phyloP scores from a whole-genome alignment of 2,329 filamentous ascomycete species.

The Simplicillium sp. region DNA sequence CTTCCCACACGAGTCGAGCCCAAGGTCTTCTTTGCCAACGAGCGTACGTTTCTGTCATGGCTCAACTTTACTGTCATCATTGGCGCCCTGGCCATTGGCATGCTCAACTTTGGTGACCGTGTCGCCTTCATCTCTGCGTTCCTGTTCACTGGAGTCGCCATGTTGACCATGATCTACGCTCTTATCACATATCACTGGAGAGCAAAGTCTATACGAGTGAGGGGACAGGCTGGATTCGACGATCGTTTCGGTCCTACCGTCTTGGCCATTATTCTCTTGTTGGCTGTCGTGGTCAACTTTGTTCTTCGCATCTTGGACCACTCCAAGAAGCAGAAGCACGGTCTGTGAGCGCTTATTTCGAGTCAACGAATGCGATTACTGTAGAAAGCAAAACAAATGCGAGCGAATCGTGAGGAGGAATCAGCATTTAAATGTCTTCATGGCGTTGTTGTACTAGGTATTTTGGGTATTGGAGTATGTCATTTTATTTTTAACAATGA shows the following conservation, averaged over 20 bases:
- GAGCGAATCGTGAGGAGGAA: not conserved
- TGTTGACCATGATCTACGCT: slow-evolving; percentile 93
- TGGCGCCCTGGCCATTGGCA: slow-evolving; percentile 88
- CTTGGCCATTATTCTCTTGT: slow-evolving; percentile 73
- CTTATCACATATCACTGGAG: slow-evolving; percentile 95
- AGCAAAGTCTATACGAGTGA: slow-evolving; percentile 80
- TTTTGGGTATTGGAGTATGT: not conserved
- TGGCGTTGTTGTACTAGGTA: not conserved
- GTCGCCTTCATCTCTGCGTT: slow-evolving; percentile 90
- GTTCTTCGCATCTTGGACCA: slow-evolving; percentile 58
- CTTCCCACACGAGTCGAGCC: slow-evolving; percentile 96
- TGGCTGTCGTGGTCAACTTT: slow-evolving; percentile 94
- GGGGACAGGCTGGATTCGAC: slow-evolving; percentile 92
- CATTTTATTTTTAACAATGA: not conserved
- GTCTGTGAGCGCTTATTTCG: slow-evolving; percentile 5
- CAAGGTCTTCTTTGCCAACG: slow-evolving; percentile 99
- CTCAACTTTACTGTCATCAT: slow-evolving; percentile 99
- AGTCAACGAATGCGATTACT: not conserved
- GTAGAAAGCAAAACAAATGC: not conserved
- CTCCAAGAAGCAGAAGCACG: slow-evolving; percentile 26
- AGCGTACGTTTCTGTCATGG: slow-evolving; percentile 98
- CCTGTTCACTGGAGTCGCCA: slow-evolving; percentile 87
- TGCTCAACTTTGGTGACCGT: slow-evolving; percentile 95
- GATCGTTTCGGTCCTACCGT: slow-evolving; percentile 92
- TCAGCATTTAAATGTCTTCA: not conserved